phyloP scores from a whole-genome alignment of 2,329 filamentous ascomycete species.

The Clarireedia monteithiana region DNA sequence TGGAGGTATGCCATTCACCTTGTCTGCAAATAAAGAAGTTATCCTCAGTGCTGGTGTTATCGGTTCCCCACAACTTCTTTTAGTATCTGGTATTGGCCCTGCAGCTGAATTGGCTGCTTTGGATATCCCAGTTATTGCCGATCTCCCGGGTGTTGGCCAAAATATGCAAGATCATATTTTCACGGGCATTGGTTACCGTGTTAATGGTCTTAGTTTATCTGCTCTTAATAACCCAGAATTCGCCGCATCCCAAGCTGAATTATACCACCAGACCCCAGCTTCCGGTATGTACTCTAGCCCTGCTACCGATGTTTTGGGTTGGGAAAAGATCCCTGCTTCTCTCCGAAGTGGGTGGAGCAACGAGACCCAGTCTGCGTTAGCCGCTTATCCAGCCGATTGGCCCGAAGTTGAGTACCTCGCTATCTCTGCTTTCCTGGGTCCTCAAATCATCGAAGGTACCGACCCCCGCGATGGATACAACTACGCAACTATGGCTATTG shows the following conservation, averaged over 20 bases:
- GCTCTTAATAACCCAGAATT: not conserved
- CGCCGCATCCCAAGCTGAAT: not conserved
- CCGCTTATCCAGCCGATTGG: constrained; percentile 15
- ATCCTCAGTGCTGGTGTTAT: constrained; percentile 41
- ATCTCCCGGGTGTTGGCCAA: constrained; percentile 42
- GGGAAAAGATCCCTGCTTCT: constrained; percentile 15
- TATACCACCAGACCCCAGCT: not conserved
- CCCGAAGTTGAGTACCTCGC: constrained; percentile 18
- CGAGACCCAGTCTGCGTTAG: not conserved
- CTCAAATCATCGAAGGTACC: not conserved
- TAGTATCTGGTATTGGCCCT: constrained; percentile 39
- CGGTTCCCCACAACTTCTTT: constrained; percentile 42
- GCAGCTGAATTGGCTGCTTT: constrained; percentile 34
- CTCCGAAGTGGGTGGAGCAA: constrained; percentile 1
- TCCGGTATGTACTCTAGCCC: constrained; percentile 7
- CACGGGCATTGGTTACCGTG: constrained; percentile 6
- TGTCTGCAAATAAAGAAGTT: constrained; percentile 12
- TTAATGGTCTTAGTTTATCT: constrained; percentile 5
- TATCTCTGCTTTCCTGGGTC: constrained; percentile 6
- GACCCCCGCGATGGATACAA: constrained; percentile 7
- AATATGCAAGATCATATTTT: constrained; percentile 36
- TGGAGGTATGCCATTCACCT: not conserved
- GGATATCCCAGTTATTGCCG: constrained; percentile 36
- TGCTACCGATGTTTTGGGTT: constrained; percentile 12
- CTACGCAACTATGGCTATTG: constrained; percentile 14